A percentile compares a stretch with the other conserved stretches of the same genome.
phyloP scores from a whole-genome alignment of 2,329 filamentous ascomycete genomes.

The Colletotrichum destructivum region DNA sequence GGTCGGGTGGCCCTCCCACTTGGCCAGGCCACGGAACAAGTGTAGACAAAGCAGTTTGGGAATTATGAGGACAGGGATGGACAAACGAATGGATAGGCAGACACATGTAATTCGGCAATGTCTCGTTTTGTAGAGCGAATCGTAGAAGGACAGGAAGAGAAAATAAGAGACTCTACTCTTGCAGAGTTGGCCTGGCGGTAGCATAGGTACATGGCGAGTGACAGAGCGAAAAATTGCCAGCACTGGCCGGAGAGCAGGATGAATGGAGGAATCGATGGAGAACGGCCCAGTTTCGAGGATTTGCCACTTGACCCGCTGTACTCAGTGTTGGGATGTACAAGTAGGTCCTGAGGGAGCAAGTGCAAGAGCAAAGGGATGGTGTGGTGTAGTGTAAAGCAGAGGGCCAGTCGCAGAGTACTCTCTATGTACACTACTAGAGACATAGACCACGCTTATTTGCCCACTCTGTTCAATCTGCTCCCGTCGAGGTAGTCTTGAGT shows the following conservation, averaged over 20 bases:
- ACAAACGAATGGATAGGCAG: neutral
- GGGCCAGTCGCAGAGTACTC: neutral
- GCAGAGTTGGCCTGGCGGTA: neutral
- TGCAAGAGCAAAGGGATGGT: neutral
- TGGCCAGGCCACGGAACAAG: slow-evolving; percentile 31
- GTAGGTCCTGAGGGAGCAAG: neutral
- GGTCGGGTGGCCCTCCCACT: slow-evolving; percentile 33
- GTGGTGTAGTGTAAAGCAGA: neutral
- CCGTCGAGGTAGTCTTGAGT: slow-evolving; percentile 14
- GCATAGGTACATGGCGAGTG: neutral
- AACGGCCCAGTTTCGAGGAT: slow-evolving; percentile 24
- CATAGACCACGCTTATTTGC: slow-evolving; percentile 18
- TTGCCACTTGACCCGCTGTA: slow-evolving; percentile 37
- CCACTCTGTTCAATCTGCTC: slow-evolving; percentile 18
- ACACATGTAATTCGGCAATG: neutral
- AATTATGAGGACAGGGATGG: slow-evolving; percentile 4
- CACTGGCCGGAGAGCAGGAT: neutral
- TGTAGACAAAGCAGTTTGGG: slow-evolving; percentile 4
- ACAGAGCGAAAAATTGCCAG: neutral
- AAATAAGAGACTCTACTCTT: too few relatives aligned
- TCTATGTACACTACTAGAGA: neutral
- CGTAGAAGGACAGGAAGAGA: neutral
- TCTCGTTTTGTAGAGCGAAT: neutral
- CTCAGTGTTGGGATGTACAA: slow-evolving; percentile 18
- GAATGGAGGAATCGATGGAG: slow-evolving; percentile 23